Evolutionary conservation across 2,329 filamentous ascomycete species (phyloP), one percentile per base, ranked within the genome.

Genomic region (Pseudocercospora pini-densiflorae): DNA sequence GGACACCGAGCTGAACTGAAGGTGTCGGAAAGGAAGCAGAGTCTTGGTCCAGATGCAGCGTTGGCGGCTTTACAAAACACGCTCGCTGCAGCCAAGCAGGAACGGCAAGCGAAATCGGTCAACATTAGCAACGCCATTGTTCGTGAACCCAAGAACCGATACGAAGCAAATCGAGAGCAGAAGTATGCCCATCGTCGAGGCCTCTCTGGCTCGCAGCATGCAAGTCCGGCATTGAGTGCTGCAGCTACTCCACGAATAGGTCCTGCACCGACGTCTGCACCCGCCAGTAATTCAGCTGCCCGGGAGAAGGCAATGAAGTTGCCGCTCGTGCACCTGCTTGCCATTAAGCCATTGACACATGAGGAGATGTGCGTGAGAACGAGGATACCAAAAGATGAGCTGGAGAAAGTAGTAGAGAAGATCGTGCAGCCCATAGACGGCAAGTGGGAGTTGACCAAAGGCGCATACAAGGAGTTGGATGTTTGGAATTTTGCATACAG

Each of bases 401-500:
- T 84, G 61, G 75, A 79, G 31, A 74, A 78, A 43, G 74, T 87
- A 43, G 77, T 85, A 33, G 68, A 70, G 66, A 88, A 87, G 76
- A 82, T 87, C 71, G 86, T 83, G 14, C 80, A 81, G 63, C 81
- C 84, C 70, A 82, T 82, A 58, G 77, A 82, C 51, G 78, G 84
- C 45, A 84, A 84, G 68, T 87, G 83, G 77, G 79, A 84, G 71
- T 79, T 90, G 68, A 83, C 79, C 36, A 87, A 89, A 76, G 87
- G 86, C 72, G 78, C 80, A 16, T 90, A 85, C 75, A 87, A 86
- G 71, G 87, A 89, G 61, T 78, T 90, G 68, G 86, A 89, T 72
- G 82, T 88, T 9, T 89, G 84, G 82, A 84, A 82, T 7, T 90
- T 90, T 73, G 82, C 81, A 12, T 90, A 89, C 75, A 82, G 81